phyloP scores from a whole-genome alignment of 371 early-diverging fungal species.

The Mortierella sp. region DNA sequence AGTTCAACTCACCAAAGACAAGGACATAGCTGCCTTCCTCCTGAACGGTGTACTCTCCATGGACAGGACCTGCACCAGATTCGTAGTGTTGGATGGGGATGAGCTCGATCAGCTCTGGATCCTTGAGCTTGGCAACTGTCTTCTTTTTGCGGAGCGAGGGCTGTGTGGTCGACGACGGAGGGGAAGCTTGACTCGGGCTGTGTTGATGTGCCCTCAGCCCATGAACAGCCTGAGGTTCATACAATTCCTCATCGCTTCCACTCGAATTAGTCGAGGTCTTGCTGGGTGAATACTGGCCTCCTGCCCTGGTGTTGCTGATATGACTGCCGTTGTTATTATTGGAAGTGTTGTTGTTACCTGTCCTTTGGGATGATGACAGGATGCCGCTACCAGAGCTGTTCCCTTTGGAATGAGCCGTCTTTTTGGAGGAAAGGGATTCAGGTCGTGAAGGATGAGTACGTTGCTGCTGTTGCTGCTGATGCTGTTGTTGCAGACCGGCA shows the following conservation, averaged over 20 bases:
- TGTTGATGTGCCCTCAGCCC: conserved; percentile 14
- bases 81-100: conserved; percentile 83
- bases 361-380: conserved; percentile 20
- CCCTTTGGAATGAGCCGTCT: conserved; percentile 12
- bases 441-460: conserved; percentile 5
- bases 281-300: conserved; percentile 25
- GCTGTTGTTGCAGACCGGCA: not conserved
- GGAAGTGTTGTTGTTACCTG: not conserved
- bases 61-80: conserved; percentile 80
- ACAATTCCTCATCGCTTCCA: conserved; percentile 44
- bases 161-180: conserved; percentile 33
- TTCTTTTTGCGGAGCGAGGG: conserved; percentile 47
- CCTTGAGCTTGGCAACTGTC: conserved; percentile 59
- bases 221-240: conserved; percentile 5
- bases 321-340: not conserved
- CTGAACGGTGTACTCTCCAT: conserved; percentile 73
- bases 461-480: not conserved
- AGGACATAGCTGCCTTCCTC: conserved; percentile 81
- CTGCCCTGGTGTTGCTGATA: conserved; percentile 2
- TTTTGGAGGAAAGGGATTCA: conserved; percentile 23
- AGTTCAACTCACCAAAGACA: conserved; percentile 63
- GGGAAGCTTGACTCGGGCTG: conserved; percentile 25
- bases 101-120: conserved; percentile 72
- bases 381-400: conserved; percentile 15
- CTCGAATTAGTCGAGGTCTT: conserved; percentile 32